Evolutionary conservation across 2,329 filamentous ascomycete genomes (phyloP).

Genomic region (Verticillium tricorpus): DNA sequence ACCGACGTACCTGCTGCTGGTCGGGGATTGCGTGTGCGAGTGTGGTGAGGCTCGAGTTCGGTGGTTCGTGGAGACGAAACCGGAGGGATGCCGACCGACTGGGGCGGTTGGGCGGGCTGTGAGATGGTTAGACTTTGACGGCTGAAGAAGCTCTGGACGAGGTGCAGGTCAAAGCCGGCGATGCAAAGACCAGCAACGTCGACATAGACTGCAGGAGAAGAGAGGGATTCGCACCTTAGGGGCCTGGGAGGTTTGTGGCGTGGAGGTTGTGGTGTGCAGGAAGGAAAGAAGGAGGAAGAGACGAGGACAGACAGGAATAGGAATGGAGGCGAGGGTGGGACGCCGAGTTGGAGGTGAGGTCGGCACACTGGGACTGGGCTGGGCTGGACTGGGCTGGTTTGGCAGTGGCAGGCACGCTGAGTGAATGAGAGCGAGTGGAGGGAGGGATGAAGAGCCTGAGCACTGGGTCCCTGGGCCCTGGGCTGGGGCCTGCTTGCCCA

Average conservation of each 20-base stretch:
- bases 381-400: conserved; percentile 4
- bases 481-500: too few relatives aligned
- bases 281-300: conserved; percentile 3
- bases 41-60: not conserved
- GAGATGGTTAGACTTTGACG: not conserved
- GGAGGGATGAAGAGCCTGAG: not conserved
- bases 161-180: not conserved
- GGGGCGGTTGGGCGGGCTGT: not conserved
- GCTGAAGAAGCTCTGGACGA: not conserved
- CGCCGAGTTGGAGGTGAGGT: conserved; percentile 1
- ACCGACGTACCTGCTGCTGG: not conserved
- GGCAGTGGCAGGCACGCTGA: not conserved
- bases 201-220: not conserved
- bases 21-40: not conserved
- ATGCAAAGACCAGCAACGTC: not conserved
- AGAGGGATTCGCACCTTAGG: conserved; percentile 4
- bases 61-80: not conserved
- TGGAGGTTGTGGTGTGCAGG: conserved; percentile 13
- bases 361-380: conserved; percentile 4
- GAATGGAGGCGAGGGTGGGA: not conserved
- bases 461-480: not conserved
- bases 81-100: not conserved
- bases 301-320: not conserved
- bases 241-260: conserved; percentile 9
- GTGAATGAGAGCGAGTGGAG: not conserved